phyloP scores from a whole-genome alignment of 2,329 filamentous ascomycete genomes.

The Fusarium staphyleae region DNA sequence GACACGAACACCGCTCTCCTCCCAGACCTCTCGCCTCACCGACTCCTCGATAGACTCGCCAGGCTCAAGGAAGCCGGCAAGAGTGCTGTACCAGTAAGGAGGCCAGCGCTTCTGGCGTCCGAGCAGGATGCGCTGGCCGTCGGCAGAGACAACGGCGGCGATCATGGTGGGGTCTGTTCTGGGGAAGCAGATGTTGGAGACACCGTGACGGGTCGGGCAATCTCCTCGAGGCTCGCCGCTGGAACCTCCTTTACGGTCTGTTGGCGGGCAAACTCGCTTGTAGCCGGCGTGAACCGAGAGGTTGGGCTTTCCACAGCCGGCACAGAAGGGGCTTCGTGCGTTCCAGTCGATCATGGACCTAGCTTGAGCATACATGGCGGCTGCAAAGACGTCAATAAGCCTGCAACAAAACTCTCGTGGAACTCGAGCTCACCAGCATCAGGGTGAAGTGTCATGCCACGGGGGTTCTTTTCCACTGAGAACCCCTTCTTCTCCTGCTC shows the following conservation, averaged over 20 bases:
- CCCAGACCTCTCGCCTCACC: conserved; percentile 84
- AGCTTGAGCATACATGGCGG: conserved; percentile 89
- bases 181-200: conserved; percentile 92
- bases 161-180: conserved; percentile 95
- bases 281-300: conserved; percentile 80
- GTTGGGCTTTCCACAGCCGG: conserved; percentile 83
- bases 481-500: conserved; percentile 62
- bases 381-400: conserved; percentile 53
- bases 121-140: conserved; percentile 79
- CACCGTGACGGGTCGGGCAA: conserved; percentile 81
- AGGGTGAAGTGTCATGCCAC: conserved; percentile 66
- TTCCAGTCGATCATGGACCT: conserved; percentile 95
- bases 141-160: conserved; percentile 85
- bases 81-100: conserved; percentile 83
- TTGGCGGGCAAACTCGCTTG: conserved; percentile 79
- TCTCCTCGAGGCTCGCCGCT: conserved; percentile 64
- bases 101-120: conserved; percentile 88
- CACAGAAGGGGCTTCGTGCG: conserved; percentile 88
- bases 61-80: conserved; percentile 87
- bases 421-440: conserved; percentile 60
- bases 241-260: conserved; percentile 62
- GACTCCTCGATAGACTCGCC: conserved; percentile 87
- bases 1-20: conserved; percentile 79
- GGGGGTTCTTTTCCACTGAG: conserved; percentile 71
- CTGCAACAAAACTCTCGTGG: background rate